Base-by-base conservation (phyloP, 495 filamentous ascomycete species). In the Podospora pseudocomata region DNA sequence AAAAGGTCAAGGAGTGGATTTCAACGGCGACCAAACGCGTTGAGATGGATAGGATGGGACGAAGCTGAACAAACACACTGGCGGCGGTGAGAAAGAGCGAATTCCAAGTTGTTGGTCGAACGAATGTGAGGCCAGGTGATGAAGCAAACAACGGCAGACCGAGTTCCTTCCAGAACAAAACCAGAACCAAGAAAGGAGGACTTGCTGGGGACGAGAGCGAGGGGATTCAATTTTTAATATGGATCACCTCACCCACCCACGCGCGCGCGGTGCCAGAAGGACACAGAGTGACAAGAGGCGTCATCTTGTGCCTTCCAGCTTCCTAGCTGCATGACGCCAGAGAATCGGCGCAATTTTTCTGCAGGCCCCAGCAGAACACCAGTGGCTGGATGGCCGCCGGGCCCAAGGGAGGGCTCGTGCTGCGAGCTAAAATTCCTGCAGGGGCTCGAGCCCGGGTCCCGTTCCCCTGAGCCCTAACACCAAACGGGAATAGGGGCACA, bases 291-390 rank as follows among this genome's bases (percentile, higher is more conserved):
- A 30, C 27, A 63, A 63, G 66, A 65, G 63, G 64, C 70, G 60
- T 30, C 63, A 66, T 70, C 57, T 30, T 11, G 64, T 39, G 32
- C 60, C 61, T 53, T 54, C 67, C 68, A 20, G 54, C 61, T 53
- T 54, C 67, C 68, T 75, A 57, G 67, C 69, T 73, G 73, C 73
- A 75, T 73, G 67, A 68, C 73, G 67, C 68, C 71, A 75, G 71
- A 53, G 67, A 57, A 65, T 61, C 68, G 64, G 60, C 56, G 67
- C 71, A 58, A 67, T 66, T 70, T 70, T 70, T 30, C 55, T 39
- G 65, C 65, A 34, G 59, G 60, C 67, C 32, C 55, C 16, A 39
- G 53, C 53, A 4, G 30, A 58, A 19, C 28, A 5, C 63, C 30
- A 65, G 63, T 34, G 54, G 44, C 44, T 63, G 61, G 61, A 39